Evolutionary conservation across 2,329 filamentous ascomycete genomes (phyloP).

Genomic region (Aspergillus versicolor): DNA sequence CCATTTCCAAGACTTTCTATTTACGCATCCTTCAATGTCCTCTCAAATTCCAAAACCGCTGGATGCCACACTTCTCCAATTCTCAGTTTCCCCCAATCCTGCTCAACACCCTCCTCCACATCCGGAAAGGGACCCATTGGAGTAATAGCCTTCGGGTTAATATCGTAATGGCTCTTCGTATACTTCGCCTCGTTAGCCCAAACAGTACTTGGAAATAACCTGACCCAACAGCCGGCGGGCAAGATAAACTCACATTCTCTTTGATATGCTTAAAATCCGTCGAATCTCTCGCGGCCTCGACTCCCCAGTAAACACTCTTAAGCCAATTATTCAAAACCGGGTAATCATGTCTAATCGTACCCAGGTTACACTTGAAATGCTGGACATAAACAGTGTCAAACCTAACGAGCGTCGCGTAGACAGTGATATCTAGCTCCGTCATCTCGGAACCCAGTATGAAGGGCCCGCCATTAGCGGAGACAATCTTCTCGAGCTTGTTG

Average conservation of each 20-base stretch:
- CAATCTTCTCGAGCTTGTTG: constrained; percentile 56
- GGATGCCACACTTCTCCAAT: constrained; percentile 23
- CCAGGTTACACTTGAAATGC: constrained; percentile 67
- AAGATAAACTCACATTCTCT: constrained; percentile 48
- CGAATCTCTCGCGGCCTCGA: constrained; percentile 55
- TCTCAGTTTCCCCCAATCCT: constrained; percentile 49
- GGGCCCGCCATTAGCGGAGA: constrained; percentile 50
- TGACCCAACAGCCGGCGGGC: no score
- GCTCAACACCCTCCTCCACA: constrained; percentile 54
- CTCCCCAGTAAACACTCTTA: constrained; percentile 59
- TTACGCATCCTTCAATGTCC: background rate
- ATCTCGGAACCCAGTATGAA: constrained; percentile 56
- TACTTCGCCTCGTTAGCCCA: constrained; percentile 30
- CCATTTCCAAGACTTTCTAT: background rate
- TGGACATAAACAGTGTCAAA: constrained; percentile 64
- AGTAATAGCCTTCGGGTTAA: constrained; percentile 64
- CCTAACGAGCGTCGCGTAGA: constrained; percentile 59
- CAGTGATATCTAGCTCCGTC: constrained; percentile 60
- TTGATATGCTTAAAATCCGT: constrained; percentile 69
- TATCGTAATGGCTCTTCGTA: constrained; percentile 59
- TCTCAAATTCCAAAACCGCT: constrained; percentile 10
- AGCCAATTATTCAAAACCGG: constrained; percentile 62
- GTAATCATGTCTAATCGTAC: constrained; percentile 60
- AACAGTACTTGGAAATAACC: background rate
- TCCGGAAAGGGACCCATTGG: constrained; percentile 61